Conservation (phyloP, 2,329 filamentous ascomycete species). For the Alternaria novae-zelandiae region DNA sequence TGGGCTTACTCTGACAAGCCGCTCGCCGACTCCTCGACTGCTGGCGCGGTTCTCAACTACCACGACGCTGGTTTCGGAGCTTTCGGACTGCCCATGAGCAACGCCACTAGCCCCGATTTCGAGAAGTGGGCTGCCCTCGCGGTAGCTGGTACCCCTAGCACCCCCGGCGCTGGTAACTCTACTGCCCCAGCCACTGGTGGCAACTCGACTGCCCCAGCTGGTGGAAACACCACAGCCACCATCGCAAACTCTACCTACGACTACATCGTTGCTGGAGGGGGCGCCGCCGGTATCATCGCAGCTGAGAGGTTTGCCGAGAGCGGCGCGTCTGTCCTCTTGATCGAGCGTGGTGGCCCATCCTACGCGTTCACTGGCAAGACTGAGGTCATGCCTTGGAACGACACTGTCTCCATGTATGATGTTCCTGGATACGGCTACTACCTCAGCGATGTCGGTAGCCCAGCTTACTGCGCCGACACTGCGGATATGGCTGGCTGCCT, state of each 20-base stretch:
- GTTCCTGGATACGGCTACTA: constrained; percentile 47
- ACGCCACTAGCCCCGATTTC: constrained; percentile 41
- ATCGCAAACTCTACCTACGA: constrained; percentile 57
- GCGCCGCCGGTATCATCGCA: constrained; percentile 65
- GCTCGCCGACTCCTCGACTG: constrained; percentile 31
- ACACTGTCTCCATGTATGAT: constrained; percentile 46
- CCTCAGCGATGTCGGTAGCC: constrained; percentile 36
- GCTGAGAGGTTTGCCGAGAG: constrained; percentile 67
- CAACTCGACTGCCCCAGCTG: constrained; percentile 25
- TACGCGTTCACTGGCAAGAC: constrained; percentile 37
- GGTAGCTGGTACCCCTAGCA: constrained; percentile 21
- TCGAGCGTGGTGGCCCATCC: constrained; percentile 52
- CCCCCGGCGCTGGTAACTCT: constrained; percentile 27
- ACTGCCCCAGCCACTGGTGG: constrained; percentile 36
- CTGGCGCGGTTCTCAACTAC: constrained; percentile 34
- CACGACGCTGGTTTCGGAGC: constrained; percentile 43
- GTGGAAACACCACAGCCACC: constrained; percentile 42
- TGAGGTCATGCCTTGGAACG: constrained; percentile 42
- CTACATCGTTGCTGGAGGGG: constrained; percentile 68
- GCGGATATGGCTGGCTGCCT: constrained; percentile 74
- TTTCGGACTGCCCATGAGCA: constrained; percentile 37
- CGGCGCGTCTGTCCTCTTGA: constrained; percentile 67
- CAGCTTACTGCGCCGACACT: constrained; percentile 64
- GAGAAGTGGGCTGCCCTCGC: constrained; percentile 45
- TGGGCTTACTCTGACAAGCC: constrained; percentile 40